Conservation (phyloP, 192 early-diverging fungal species). For the Mortierella hygrophila region DNA sequence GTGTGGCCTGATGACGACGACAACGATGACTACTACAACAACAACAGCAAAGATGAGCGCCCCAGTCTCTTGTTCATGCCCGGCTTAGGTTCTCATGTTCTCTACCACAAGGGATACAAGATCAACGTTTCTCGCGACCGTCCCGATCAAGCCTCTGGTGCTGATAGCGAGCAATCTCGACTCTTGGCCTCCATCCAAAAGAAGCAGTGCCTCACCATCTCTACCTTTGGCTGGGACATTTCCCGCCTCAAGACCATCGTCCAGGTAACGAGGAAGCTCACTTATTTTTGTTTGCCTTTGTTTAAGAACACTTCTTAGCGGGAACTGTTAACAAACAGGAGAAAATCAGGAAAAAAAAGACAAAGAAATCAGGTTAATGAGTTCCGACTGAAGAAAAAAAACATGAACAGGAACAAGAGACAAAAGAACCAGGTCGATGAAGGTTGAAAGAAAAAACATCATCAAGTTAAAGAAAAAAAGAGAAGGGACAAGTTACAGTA, state of each 20-base stretch:
- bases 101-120: slow-evolving; percentile 55
- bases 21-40: slow-evolving; percentile 22
- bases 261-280: slow-evolving; percentile 1
- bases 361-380: too few species aligned
- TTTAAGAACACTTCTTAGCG: too few species aligned
- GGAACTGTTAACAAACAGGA: too few species aligned
- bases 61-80: slow-evolving; percentile 48
- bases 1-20: slow-evolving; percentile 35
- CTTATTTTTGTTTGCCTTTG: too few species aligned
- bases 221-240: slow-evolving; percentile 50
- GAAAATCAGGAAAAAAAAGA: too few species aligned
- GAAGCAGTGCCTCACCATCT: slow-evolving; percentile 49
- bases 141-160: slow-evolving; percentile 37
- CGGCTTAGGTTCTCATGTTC: slow-evolving; percentile 44
- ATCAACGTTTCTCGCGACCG: slow-evolving; percentile 51
- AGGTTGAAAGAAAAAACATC: too few species aligned
- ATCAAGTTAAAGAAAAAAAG: too few species aligned
- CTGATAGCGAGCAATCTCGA: slow-evolving; percentile 40
- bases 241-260: slow-evolving; percentile 38
- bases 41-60: slow-evolving; percentile 36
- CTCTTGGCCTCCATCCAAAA: slow-evolving; percentile 53
- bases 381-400: too few species aligned
- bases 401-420: too few species aligned
- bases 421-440: too few species aligned
- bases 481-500: background rate